phyloP scores from a whole-genome alignment of 352 stramenopile genomes.

The Phytophthora capsici region DNA sequence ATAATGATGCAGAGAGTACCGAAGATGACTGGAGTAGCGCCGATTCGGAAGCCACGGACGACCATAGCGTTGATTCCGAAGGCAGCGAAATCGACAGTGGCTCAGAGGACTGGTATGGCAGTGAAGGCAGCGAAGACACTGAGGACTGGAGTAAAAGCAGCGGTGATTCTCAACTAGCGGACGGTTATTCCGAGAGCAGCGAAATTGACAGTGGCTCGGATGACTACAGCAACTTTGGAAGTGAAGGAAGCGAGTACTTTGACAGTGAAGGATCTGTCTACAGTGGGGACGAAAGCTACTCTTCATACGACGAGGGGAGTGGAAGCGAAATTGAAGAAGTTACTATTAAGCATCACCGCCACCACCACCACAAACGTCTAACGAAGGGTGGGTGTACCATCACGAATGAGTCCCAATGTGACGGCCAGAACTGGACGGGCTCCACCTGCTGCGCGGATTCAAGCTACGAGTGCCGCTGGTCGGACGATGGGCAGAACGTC shows the following conservation, averaged over 20 bases:
- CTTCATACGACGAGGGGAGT: no score
- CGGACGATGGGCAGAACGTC: constrained; percentile 12
- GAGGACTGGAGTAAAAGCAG: background rate
- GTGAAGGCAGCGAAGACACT: background rate
- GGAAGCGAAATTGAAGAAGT: no score
- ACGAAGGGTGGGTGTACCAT: constrained; percentile 5
- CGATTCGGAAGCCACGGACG: background rate
- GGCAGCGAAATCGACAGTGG: background rate
- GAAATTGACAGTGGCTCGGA: background rate
- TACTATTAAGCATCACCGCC: background rate
- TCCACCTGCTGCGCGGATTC: background rate
- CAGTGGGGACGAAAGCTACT: no score
- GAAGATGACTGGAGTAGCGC: background rate
- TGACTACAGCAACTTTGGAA: background rate
- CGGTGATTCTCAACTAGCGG: background rate
- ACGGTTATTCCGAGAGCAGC: background rate
- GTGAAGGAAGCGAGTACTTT: background rate
- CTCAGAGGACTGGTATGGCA: background rate
- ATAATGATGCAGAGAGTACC: background rate
- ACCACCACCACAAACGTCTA: background rate
- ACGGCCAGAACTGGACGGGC: background rate
- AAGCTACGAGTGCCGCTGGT: background rate
- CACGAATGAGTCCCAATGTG: constrained; percentile 13
- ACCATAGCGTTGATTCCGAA: background rate
- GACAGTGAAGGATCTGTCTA: no score